A percentile compares a stretch with the other conserved stretches of the same genome.
Evolutionary conservation across 2,329 filamentous ascomycete genomes (phyloP).

Genomic region (Penicillium paneum): DNA sequence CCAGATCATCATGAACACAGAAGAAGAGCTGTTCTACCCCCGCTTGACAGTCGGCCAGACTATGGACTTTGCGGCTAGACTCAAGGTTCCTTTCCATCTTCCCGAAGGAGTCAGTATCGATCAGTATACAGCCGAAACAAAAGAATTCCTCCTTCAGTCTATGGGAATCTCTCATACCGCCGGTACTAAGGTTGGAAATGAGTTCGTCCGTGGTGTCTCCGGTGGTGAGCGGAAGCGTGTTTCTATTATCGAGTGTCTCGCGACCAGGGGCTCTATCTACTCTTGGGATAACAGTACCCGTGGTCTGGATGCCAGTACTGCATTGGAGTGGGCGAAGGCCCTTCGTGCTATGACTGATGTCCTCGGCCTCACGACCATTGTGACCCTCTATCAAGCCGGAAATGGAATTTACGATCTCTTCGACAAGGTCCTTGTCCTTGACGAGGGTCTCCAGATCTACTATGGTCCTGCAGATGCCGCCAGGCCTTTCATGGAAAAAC

Average conservation of each 20-base stretch:
- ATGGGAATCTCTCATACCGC: conserved; percentile 9
- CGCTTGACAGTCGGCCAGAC: conserved; percentile 50
- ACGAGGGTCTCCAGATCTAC: conserved; percentile 51
- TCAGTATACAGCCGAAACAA: conserved; percentile 13
- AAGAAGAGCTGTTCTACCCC: conserved; percentile 53
- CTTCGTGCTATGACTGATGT: conserved; percentile 12
- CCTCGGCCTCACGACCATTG: conserved; percentile 7
- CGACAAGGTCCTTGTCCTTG: conserved; percentile 11
- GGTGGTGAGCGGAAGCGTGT: conserved; percentile 14
- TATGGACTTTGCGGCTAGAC: conserved; percentile 59
- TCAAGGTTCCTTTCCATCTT: conserved; percentile 66
- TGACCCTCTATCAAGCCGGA: conserved; percentile 11
- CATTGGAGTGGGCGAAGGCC: conserved; percentile 9
- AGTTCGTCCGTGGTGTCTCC: conserved; percentile 13
- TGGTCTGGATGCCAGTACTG: conserved; percentile 8
- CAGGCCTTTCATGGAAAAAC: conserved; percentile 59
- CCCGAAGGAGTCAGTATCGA: conserved; percentile 62
- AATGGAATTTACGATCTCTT: conserved; percentile 13
- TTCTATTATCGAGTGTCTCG: conserved; percentile 11
- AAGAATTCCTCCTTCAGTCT: conserved; percentile 14
- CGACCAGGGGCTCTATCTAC: conserved; percentile 3
- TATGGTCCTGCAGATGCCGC: conserved; percentile 60
- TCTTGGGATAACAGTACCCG: conserved; percentile 13
- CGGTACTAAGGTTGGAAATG: conserved; percentile 11
- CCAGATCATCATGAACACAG: conserved; percentile 56